Evolutionary conservation across 805 yeast species (phyloP).

Genomic region (Lachancea mirantina): DNA sequence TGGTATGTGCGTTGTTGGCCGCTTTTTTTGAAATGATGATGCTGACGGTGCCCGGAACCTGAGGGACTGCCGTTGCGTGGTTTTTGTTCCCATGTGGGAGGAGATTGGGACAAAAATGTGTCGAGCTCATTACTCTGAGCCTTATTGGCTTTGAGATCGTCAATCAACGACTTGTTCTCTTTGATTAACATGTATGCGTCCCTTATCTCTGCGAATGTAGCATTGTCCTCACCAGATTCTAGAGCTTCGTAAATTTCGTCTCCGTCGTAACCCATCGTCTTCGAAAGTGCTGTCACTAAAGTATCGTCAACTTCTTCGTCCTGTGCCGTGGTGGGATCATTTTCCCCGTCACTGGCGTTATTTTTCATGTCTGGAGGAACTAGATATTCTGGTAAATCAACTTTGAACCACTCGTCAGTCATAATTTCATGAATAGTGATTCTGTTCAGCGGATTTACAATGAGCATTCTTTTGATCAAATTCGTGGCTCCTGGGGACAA

Average conservation of each 20-base stretch:
- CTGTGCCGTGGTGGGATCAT: conserved; percentile 8
- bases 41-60: conserved; percentile 6
- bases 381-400: conserved; percentile 71
- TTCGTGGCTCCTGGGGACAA: conserved; percentile 79
- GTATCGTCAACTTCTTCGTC: conserved; percentile 58
- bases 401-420: conserved; percentile 91
- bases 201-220: conserved; percentile 63
- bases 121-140: conserved; percentile 43
- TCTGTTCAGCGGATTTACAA: conserved; percentile 89
- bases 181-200: conserved; percentile 80
- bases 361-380: conserved; percentile 38
- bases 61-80: conserved; percentile 8
- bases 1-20: conserved; percentile 31
- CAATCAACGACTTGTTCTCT: conserved; percentile 66
- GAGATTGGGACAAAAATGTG: conserved; percentile 52
- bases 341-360: conserved; percentile 18
- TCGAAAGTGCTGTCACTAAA: conserved; percentile 63
- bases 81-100: conserved; percentile 41
- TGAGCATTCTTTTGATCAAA: conserved; percentile 80
- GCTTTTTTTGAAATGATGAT: conserved; percentile 7
- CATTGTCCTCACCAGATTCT: conserved; percentile 37
- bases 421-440: conserved; percentile 87
- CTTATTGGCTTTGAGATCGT: conserved; percentile 49
- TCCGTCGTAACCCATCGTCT: conserved; percentile 83
- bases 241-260: conserved; percentile 76